Conservation (phyloP, 2,329 filamentous ascomycete species). For the Colletotrichum liaoningense region DNA sequence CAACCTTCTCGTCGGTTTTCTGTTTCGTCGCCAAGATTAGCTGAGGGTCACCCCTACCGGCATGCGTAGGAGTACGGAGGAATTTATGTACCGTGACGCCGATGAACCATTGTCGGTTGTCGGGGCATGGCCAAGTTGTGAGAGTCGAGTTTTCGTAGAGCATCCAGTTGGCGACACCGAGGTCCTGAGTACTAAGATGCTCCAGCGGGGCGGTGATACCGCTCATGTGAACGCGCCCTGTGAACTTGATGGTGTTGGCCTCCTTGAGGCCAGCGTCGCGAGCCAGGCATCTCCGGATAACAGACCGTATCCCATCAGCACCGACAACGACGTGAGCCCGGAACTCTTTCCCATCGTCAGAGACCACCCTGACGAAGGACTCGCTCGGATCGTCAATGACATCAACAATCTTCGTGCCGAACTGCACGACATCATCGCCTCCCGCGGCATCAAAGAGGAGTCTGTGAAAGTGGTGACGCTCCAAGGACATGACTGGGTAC, state of each 20-base stretch:
- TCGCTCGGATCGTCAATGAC: not conserved
- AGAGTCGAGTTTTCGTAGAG: slow-evolving; percentile 38
- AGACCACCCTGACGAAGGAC: not conserved
- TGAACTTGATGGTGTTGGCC: not conserved
- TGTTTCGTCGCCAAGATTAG: not conserved
- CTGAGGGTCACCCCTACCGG: not conserved
- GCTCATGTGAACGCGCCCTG: not conserved
- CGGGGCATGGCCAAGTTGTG: slow-evolving; percentile 37
- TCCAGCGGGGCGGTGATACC: not conserved
- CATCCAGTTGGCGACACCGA: slow-evolving; percentile 37
- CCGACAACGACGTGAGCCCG: not conserved
- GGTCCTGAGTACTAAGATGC: slow-evolving; percentile 30
- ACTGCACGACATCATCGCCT: not conserved
- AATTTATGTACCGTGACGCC: slow-evolving; percentile 34
- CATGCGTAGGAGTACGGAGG: not conserved
- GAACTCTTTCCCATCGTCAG: not conserved
- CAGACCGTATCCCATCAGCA: not conserved
- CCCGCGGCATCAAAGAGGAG: not conserved
- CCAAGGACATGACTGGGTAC: not conserved
- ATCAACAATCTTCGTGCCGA: not conserved
- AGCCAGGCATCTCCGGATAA: not conserved
- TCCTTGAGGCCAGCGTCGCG: not conserved
- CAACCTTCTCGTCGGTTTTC: not conserved
- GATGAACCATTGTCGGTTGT: slow-evolving; percentile 39
- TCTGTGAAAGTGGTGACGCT: not conserved